A percentile compares a stretch with the other conserved stretches of the same genome.
phyloP scores from a whole-genome alignment of 768 basidiomycete species.

The Hortiboletus campestris region DNA sequence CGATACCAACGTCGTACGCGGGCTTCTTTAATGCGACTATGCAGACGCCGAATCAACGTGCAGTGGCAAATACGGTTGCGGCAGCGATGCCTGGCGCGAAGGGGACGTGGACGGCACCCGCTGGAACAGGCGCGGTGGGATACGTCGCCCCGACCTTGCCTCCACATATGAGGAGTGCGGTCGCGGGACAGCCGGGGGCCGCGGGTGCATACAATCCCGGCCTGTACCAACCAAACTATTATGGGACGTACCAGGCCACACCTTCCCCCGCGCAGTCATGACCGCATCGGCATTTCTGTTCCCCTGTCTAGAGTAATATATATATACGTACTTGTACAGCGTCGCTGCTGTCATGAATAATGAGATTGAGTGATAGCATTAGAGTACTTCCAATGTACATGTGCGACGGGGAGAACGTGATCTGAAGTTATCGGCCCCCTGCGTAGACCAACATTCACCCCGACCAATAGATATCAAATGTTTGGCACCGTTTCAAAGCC shows the following conservation, averaged over 20 bases:
- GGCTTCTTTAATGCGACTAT: constrained; percentile 37
- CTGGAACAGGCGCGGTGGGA: constrained; percentile 20
- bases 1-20: constrained; percentile 39
- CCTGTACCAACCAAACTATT: constrained; percentile 32
- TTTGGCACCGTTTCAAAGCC: constrained; percentile 18
- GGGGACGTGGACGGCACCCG: constrained; percentile 28
- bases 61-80: constrained; percentile 55
- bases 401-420: not conserved
- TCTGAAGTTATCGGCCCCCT: not conserved
- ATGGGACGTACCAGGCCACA: constrained; percentile 32
- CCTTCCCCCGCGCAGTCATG: constrained; percentile 33
- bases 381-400: not conserved
- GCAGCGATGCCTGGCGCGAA: constrained; percentile 27
- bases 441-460: too few relatives aligned
- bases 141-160: constrained; percentile 40
- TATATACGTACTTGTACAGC: constrained; percentile 8
- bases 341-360: constrained; percentile 18
- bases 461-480: not conserved
- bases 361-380: constrained; percentile 4
- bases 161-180: constrained; percentile 37
- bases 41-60: constrained; percentile 41
- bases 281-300: not conserved
- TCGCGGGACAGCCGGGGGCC: constrained; percentile 22
- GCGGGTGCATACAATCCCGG: constrained; percentile 17
- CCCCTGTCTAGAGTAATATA: constrained; percentile 20